Evolutionary conservation across 2,329 filamentous ascomycete genomes (phyloP), one percentile per base, ranked within the genome.

Genomic region (Penicillium sp.): DNA sequence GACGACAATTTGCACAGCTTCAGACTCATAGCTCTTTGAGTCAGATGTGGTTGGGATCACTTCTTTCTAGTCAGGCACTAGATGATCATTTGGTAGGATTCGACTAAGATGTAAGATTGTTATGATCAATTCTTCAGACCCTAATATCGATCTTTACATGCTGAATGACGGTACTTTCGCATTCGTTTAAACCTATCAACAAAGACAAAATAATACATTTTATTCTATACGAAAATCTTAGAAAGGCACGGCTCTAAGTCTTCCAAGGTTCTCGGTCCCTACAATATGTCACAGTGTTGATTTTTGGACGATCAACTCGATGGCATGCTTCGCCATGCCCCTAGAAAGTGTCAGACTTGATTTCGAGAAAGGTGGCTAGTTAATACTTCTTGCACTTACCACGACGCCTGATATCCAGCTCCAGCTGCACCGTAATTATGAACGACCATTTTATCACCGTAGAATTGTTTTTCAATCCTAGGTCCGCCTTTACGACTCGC

Each of bases 391-490:
- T 40, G 28, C 47, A 47, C 43, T 47, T 48, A 55, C 52, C 52
- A 55, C 33, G 52, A 55, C 30, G 52, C 43, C 33, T 55, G 52
- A 47, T 55, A 55, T n/a, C 52, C 52, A 11, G 52, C 46, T 21
- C 52, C 52, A n/a, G 40, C 42, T 38, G 51, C 51, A 14, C 51
- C 77, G 59, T 79, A 63, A 33, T 64, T 65, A 50, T 65, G 63
- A 11, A 65, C 60, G n/a, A 66, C 46, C 42, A 30, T 18, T 30
- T 16, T 47, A 12, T 53, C n/a, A 18, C 42, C 51, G 12, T 35
- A 23, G 3, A 28, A 8, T 21, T 53, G 28, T 16, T 46, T 33
- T 46, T 53, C 51, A 38, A 53, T 53, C 26, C 51, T 20, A 8
- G 40, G 12, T 3, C 51, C 51, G 20, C 51, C 51, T 16, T 46